Evolutionary conservation across 225 moss, liverwort and hornwort species (phyloP), one percentile per base, ranked within the genome.

Genomic region (Marchantia paleacea): DNA sequence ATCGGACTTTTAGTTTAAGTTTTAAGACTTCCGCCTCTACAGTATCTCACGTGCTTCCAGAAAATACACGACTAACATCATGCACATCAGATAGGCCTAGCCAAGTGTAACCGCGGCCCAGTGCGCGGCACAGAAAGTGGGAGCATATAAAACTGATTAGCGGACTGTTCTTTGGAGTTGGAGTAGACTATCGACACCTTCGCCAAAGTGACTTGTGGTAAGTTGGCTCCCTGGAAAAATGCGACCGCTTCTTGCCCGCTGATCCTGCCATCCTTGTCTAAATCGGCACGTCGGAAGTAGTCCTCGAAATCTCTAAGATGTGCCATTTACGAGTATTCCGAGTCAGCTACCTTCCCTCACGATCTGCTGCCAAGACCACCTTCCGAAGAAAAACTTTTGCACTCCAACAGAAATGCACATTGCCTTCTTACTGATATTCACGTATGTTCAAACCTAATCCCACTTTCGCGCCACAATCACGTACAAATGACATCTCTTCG

Each of bases 211-310:
- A 88, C 79, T 89, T 99, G 95, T 77, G 99, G 99, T 50, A 99
- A 86, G 80, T 89, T 92, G 39, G 95, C 88, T 55, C 99, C 99
- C 79, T 95, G 99, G 30, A 99, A 99, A 72, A 99, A 99, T 70
- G 87, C 83, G 39, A 99, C 99, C 19, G 99, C 95, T 83, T 99
- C 99, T 50, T 81, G 51, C 49, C 99, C 99, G 79, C 99, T 99
- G 71, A 99, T 81, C 73, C 90, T 90, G 30, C 92, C 90, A 88
- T 99, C 99, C 53, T 85, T 90, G 83, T 99, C 95, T 83, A 92
- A 81, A 91, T 99, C 99, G 48, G 99, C 99, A 72, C 91, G 86
- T 65, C 91, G 89, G 80, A 99, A 99, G 83, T 85, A 99, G 66
- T 90, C 90, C 78, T 99, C 99, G 72, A 94, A 99, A 48, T 90